Evolutionary conservation across 192 early-diverging fungal genomes (phyloP), one percentile per base, ranked within the genome.

Genomic region (Jimgerdemannia lactiflua): DNA sequence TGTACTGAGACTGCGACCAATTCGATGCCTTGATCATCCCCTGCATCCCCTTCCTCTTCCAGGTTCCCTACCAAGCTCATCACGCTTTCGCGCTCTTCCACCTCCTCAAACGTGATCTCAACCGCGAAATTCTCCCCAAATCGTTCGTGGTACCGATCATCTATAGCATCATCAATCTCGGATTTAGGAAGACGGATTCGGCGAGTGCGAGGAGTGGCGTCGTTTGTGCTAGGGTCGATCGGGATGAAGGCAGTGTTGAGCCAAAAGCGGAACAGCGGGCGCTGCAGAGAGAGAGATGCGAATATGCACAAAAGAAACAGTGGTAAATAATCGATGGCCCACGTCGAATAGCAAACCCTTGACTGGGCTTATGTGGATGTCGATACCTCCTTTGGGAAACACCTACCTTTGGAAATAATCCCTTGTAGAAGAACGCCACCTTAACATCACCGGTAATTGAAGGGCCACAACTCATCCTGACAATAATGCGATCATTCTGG

Each of bases 231-330:
- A 6, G 72, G 40, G 18, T 54, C 29, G 39, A 39, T 20, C 18
- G 39, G 63, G 41, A 83, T 78, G 42, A 86, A 86, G 3, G 74
- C 75, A 10, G 87, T 84, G n/a, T 88, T 87, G 44, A 86, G 76
- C 79, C 78, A 80, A 65, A 85, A 85, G 64, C 82, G 83, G 71
- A 81, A 87, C 3, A 88, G 42, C 18, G 77, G 66, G 41, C 69
- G 69, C 68, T 76, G 67, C 67, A 71, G 29, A 49, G 42, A 4
- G 42, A 40, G 42, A 39, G 43, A 29, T 2, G 54, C 17, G 65
- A 67, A 19, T 42, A 70, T 6, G 64, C 29, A 3, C 14, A 14
- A 29, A 14, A 43, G 63, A 41, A 72, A 49, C 0, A 49, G 39
- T 42, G 44, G 3, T 44, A 39, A 43, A 19, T 70, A 65, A 72